Conservation (phyloP, 2,329 filamentous ascomycete genomes). For the Ceratocystis destructans region DNA sequence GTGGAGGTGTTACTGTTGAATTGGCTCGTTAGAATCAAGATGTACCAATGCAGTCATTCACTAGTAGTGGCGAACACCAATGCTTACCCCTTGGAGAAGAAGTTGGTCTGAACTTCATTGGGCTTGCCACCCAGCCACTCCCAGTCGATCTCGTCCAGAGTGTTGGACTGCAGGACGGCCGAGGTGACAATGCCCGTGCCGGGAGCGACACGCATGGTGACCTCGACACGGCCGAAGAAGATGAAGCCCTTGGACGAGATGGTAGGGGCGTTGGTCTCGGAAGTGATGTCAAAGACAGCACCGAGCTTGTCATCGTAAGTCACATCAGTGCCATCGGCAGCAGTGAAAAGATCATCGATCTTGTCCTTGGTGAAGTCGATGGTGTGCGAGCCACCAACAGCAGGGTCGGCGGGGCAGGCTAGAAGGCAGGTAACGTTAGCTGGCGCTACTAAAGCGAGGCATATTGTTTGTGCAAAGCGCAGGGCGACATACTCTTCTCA, state of each 20-base stretch:
- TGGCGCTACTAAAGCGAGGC: not conserved
- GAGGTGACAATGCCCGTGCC: conserved; percentile 82
- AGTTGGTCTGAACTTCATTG: conserved; percentile 72
- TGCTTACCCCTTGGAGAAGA: conserved; percentile 53
- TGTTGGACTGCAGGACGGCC: conserved; percentile 75
- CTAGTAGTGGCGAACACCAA: too few relatives aligned
- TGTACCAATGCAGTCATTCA: too few relatives aligned
- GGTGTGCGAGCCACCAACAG: conserved; percentile 47
- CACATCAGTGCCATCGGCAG: conserved; percentile 35
- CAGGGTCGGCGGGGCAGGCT: conserved; percentile 61
- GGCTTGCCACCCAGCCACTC: conserved; percentile 76
- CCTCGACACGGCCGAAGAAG: conserved; percentile 85
- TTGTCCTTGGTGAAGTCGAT: conserved; percentile 66
- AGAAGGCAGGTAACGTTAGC: not conserved
- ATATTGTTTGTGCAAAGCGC: fast-evolving
- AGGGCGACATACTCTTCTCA: conserved; percentile 32
- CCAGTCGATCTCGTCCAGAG: conserved; percentile 89
- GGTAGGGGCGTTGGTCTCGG: conserved; percentile 52
- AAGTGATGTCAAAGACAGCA: conserved; percentile 52
- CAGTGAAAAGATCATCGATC: conserved; percentile 41
- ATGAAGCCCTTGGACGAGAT: conserved; percentile 76
- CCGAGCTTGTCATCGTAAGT: conserved; percentile 34
- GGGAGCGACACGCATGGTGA: conserved; percentile 62
- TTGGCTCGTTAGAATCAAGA: not conserved
- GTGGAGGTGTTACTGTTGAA: conserved; percentile 38